Conservation (phyloP, 2,329 filamentous ascomycete genomes). For the Alternaria sp. region DNA sequence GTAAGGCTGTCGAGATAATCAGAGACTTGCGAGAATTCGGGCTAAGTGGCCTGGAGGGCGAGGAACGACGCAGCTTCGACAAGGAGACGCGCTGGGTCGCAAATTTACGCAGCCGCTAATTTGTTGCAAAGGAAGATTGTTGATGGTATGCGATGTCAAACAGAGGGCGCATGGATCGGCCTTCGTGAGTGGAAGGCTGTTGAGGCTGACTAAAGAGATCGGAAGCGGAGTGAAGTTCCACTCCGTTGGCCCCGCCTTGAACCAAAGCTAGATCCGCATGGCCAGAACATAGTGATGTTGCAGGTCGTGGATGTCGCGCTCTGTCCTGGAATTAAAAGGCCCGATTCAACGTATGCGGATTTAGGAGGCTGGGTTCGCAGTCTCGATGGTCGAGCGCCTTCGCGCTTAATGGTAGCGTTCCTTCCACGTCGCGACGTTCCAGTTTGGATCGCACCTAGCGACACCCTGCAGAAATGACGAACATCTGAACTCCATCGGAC, state of each 20-base stretch:
- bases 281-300: not conserved
- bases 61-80: constrained; percentile 20
- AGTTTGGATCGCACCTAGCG: not conserved
- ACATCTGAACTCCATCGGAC: not conserved
- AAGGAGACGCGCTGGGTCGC: constrained; percentile 19
- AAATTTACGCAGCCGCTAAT: not conserved
- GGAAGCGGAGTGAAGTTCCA: not conserved
- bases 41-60: constrained; percentile 13
- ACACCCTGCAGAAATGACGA: not conserved
- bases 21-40: constrained; percentile 20
- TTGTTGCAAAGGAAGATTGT: not conserved
- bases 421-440: not conserved
- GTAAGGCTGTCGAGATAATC: constrained; percentile 24
- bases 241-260: not conserved
- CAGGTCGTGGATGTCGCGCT: not conserved
- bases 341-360: not conserved
- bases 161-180: not conserved
- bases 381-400: not conserved
- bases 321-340: not conserved
- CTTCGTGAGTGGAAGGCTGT: not conserved
- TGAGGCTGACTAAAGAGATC: not conserved
- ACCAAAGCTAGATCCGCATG: not conserved
- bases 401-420: not conserved
- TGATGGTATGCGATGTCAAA: not conserved
- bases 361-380: not conserved